Conservation (phyloP, 164 flowering plant species). For the Tetrastigma voinierianum region DNA sequence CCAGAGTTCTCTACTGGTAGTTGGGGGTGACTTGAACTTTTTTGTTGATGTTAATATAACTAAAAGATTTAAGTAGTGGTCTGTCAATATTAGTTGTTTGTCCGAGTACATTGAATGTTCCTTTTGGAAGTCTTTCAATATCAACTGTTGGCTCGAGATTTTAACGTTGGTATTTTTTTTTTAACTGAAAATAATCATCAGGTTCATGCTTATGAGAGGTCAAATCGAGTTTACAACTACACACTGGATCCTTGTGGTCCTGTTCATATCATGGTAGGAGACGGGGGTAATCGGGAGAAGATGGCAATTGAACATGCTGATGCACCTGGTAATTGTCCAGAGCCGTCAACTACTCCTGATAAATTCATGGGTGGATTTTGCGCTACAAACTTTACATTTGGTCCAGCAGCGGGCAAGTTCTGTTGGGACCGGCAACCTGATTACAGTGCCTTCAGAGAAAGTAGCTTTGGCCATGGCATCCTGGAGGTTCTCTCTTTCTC, state of each 20-base stretch:
- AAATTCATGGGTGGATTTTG: conserved; percentile 71
- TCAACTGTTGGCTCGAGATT: too few species aligned
- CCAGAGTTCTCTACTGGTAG: too few species aligned
- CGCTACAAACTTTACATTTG: conserved; percentile 73
- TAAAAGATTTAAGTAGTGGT: too few species aligned
- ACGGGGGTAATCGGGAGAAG: conserved; percentile 87
- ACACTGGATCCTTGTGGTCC: conserved; percentile 90
- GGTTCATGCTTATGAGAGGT: conserved; percentile 99
- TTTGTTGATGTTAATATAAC: too few species aligned
- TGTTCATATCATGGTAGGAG: conserved; percentile 75
- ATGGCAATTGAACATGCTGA: conserved; percentile 79
- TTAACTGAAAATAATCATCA: conserved; percentile 11
- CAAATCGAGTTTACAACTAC: conserved; percentile 87
- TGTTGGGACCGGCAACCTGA: conserved; percentile 98
- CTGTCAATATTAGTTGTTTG: too few species aligned
- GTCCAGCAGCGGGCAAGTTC: conserved; percentile 80
- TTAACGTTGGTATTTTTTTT: too few species aligned
- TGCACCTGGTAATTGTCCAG: conserved; percentile 87
- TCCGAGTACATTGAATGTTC: too few species aligned
- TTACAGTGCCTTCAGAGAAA: conserved; percentile 87
- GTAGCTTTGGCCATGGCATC: conserved; percentile 95
- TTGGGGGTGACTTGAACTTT: too few species aligned
- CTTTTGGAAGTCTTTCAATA: too few species aligned
- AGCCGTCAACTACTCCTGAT: conserved; percentile 68
- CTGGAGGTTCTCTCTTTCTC: conserved; percentile 65